Evolutionary conservation across 208 protist genomes (phyloP), one percentile per base, ranked within the genome.

Genomic region (Crithidia mellificae): DNA sequence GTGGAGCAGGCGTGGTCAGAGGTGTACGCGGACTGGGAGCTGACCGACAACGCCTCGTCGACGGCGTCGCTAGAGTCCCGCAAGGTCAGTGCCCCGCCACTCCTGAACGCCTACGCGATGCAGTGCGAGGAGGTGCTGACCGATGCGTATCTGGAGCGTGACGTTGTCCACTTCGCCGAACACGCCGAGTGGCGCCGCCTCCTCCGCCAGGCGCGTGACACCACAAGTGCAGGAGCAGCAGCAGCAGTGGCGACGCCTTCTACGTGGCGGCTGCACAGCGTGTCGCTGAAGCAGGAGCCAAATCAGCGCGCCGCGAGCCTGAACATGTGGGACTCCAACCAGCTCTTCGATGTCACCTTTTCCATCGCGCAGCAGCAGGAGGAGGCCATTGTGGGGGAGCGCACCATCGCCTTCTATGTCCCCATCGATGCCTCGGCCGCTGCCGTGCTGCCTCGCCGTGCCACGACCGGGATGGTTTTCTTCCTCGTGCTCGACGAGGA

Each of bases 401-500:
- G 38, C 63, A 70, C 56, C n/a, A 65, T 76, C 12, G 53, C 70
- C 19, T 69, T 76, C 36, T 70, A 70, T 32, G 47, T n/a, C 12
- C 70, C 70, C 14, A 43, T 66, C n/a, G 55, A 55, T 6, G 12
- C 38, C 22, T 47, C 56, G 2, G 46, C 36, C 17, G 46, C 52
- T 0, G 39, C 63, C 24, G 56, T 70, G 24, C 52, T 76, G 47
- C 54, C 56, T 20, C 70, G 70, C 49, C 12, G 47, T 15, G 47
- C 14, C 4, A 36, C 20, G 20, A 9, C 53, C n/a, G 63, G 70
- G 0, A 69, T 76, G 55, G 56, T 70, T 39, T 76, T 76, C 30
- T 76, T 76, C n/a, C 70, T 76, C 22, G 38, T 76, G 29, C 32
- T 76, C 2, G 70, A 76, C 46, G 63, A 76, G 0, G 70, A 76